Evolutionary conservation across 805 yeast genomes (phyloP).

Genomic region (Candida wancherniae): DNA sequence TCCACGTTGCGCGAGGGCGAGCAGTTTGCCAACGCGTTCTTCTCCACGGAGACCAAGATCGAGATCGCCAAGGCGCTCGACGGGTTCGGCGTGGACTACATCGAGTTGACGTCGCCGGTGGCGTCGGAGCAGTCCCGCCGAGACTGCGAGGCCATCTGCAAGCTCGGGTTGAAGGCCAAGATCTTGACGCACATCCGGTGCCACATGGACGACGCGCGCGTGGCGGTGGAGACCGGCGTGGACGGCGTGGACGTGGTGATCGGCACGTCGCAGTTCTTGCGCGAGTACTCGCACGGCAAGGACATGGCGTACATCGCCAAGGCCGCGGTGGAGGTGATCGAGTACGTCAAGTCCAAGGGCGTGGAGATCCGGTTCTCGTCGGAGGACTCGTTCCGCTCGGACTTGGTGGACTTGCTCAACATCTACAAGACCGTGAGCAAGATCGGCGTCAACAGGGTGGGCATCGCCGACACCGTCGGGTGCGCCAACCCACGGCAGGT

Average conservation of each 20-base stretch:
- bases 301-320: slow-evolving; percentile 98
- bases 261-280: slow-evolving; percentile 92
- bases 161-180: slow-evolving; percentile 92
- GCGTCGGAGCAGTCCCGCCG: slow-evolving; percentile 90
- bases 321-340: slow-evolving; percentile 93
- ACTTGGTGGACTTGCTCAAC: slow-evolving; percentile 89
- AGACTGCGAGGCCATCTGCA: slow-evolving; percentile 98
- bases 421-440: slow-evolving; percentile 95
- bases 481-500: slow-evolving; percentile 99
- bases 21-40: slow-evolving; percentile 97
- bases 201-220: slow-evolving; percentile 97
- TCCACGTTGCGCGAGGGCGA: slow-evolving; percentile 97
- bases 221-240: slow-evolving; percentile 97
- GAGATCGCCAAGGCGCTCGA: slow-evolving; percentile 96
- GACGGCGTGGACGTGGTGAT: slow-evolving; percentile 98
- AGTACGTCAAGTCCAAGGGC: slow-evolving; percentile 93
- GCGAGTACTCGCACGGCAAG: slow-evolving; percentile 95
- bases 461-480: slow-evolving; percentile 99
- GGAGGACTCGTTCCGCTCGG: slow-evolving; percentile 96
- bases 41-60: slow-evolving; percentile 88
- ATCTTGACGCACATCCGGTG: slow-evolving; percentile 95
- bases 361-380: slow-evolving; percentile 95
- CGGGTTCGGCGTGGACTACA: slow-evolving; percentile 97
- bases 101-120: slow-evolving; percentile 95
- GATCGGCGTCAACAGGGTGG: slow-evolving; percentile 97